Conservation (phyloP, 2,329 filamentous ascomycete species). For the Sclerotinia glacialis region DNA sequence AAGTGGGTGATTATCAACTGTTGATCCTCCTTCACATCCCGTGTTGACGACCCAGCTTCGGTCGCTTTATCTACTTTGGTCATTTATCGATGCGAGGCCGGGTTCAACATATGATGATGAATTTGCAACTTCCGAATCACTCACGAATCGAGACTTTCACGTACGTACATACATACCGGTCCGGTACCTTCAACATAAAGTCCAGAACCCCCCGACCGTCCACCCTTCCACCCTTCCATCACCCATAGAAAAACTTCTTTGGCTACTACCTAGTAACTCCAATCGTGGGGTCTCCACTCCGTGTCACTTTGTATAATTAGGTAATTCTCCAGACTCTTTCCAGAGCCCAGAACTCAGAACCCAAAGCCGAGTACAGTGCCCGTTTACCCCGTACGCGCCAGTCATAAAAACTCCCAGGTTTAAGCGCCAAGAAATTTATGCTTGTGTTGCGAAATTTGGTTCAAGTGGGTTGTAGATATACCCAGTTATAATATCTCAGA, state of each 20-base stretch:
- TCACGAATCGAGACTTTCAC: background rate
- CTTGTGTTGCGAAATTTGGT: background rate
- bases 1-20: background rate
- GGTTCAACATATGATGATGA: background rate
- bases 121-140: background rate
- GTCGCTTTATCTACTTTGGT: background rate
- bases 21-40: background rate
- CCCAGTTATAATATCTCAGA: background rate
- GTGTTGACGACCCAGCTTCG: background rate
- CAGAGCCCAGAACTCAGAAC: too few relatives aligned
- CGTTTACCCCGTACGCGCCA: too few relatives aligned
- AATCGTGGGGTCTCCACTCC: conserved; percentile 4
- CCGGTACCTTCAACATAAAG: background rate
- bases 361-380: too few relatives aligned
- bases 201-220: background rate
- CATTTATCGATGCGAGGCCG: too few relatives aligned
- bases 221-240: background rate
- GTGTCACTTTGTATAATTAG: too few relatives aligned
- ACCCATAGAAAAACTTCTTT: background rate
- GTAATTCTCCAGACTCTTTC: background rate
- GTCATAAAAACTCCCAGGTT: too few relatives aligned
- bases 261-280: too few relatives aligned
- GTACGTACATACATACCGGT: too few relatives aligned
- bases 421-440: background rate
- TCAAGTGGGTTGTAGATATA: background rate